Evolutionary conservation across 2,329 filamentous ascomycete species (phyloP), one percentile per base, ranked within the genome.

Genomic region (Penicillium decumbens): DNA sequence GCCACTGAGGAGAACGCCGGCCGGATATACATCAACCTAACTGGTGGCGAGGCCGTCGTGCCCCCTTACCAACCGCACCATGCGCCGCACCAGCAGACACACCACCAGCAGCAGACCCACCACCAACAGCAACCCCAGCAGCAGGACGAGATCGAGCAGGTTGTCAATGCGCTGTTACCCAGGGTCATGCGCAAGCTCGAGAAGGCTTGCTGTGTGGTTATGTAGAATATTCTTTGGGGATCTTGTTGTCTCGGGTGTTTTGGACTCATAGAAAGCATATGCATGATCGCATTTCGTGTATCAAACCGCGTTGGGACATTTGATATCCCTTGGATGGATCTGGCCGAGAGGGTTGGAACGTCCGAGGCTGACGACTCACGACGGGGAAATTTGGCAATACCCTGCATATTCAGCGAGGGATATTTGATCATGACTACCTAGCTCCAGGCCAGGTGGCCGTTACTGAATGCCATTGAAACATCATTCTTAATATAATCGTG

Each of bases 1-100:
- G 73, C 80, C 49, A 95, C 89, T 1, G 93, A 97, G 75, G 85
- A 87, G 42, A 97, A 98, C 61, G 87, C 86, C 7, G 93, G 93
- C 0, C 77, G 90, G 13, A 91, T 98, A 37, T 95, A 89, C 66
- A 82, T 97, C 54, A 87, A 96, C 65, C 76, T 97, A 56, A 82
- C 85, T 58, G 89, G 90, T 47, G 87, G 84, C 10, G 76, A 82
- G 42, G 83, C 81, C 3, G 65, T 72, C 35, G 72, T 71, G 69
- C 76, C 74, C 10, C 43, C 57, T 0, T 52, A 57, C 40, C 57
- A 51, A 20, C 70, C 79, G 35, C 70, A 75, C 39, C 64, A 67
- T 43, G 71, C 76, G 37, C 75, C 78, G 9, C 65, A 72, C 50
- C 64, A 60, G 58, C 60, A 74, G n/a, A 72, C 73, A 32, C 69